Evolutionary conservation across 768 basidiomycete species (phyloP).

Genomic region (Mycena crocata): DNA sequence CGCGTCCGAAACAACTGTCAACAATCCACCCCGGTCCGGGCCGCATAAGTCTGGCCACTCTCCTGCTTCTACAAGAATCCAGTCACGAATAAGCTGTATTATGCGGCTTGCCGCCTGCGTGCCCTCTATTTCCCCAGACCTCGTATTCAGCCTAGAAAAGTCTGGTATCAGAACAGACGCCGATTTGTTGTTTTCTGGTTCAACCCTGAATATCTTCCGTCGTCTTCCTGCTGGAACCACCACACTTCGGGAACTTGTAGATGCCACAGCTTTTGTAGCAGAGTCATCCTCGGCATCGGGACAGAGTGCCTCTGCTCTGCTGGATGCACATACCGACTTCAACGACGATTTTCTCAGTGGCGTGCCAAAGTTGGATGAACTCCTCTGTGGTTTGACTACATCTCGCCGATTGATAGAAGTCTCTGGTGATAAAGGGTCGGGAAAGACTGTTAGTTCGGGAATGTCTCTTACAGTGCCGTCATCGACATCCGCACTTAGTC

Average conservation of each 20-base stretch:
- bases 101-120: slow-evolving; percentile 57
- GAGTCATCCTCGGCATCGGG: slow-evolving; percentile 58
- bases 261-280: slow-evolving; percentile 52
- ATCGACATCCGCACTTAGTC: slow-evolving; percentile 53
- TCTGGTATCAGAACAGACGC: slow-evolving; percentile 66
- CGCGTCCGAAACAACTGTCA: too few relatives aligned
- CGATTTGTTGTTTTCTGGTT: slow-evolving; percentile 66
- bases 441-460: slow-evolving; percentile 70
- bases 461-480: not conserved
- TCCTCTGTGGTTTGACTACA: slow-evolving; percentile 63
- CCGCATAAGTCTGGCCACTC: too few relatives aligned
- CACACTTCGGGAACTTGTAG: slow-evolving; percentile 60
- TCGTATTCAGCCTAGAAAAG: slow-evolving; percentile 60
- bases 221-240: slow-evolving; percentile 62
- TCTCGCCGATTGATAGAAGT: slow-evolving; percentile 69
- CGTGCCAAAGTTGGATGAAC: slow-evolving; percentile 60
- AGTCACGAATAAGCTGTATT: too few relatives aligned
- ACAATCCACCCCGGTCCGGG: too few relatives aligned
- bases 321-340: slow-evolving; percentile 36
- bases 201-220: slow-evolving; percentile 61
- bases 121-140: slow-evolving; percentile 53
- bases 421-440: slow-evolving; percentile 72
- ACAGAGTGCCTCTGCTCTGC: slow-evolving; percentile 46
- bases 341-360: slow-evolving; percentile 49
- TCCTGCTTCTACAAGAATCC: too few relatives aligned